Base-by-base conservation (phyloP, 768 basidiomycete genomes). In the Pholiota molesta region DNA sequence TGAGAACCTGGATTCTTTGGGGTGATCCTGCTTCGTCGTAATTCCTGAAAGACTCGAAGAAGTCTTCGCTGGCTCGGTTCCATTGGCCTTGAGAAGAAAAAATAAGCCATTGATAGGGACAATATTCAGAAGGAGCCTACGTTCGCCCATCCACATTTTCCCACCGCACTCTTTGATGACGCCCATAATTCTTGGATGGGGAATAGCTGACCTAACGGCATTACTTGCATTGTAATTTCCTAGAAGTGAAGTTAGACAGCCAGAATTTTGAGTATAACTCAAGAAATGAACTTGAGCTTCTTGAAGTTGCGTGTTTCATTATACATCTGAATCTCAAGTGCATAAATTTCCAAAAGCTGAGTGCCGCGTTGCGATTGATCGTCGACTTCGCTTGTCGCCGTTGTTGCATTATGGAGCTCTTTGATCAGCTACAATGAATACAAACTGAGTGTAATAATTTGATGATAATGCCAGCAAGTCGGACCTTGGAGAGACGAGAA, bases 111-210 rank as follows among this genome's bases (percentile, higher is more conserved):
- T 14, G 10, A 54, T 16, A 5, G 11, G 29, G 19, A 10, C 14
- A 21, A 26, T 17, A 23, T 45, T 23, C 4, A 11, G 31, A 26
- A 39, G 14, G 8, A 29, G 23, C 66, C 21, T 74, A 91, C 97
- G 92, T 82, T 99, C 97, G 61, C 94, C 95, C 97, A 99, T 99
- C 96, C 97, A 99, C 97, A 99, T 99, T 78, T 99, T 99, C 2
- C 97, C 97, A 16, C 97, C 97, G 67, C 97, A 99, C 75, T 99
- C 97, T 72, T 96, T 94, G 78, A 99, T 99, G 55, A 99, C 94
- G 45, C 97, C 97, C 91, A 98, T 96, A 70, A 99, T 98, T 31
- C 95, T 86, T 10, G 97, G 97, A 78, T 99, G 97, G 16, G 97
- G 95, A 63, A 99, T 98, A 10, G 97, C 97, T 8, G 94, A 95